Evolutionary conservation across 2,329 filamentous ascomycete genomes (phyloP).

Genomic region (Arthrinium puccinioides): DNA sequence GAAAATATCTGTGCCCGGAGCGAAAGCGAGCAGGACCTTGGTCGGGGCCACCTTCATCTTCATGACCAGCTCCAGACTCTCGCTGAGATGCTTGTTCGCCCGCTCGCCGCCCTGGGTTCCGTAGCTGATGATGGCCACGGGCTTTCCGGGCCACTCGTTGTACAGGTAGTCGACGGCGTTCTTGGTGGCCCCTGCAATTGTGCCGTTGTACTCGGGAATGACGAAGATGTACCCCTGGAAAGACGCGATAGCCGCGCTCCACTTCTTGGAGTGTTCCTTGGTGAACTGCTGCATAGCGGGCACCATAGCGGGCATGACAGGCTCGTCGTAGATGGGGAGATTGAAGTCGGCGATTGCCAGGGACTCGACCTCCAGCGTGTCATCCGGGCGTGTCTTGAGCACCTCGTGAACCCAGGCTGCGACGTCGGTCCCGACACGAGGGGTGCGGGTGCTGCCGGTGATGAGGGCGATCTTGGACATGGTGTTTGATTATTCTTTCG

Average conservation of each 20-base stretch:
- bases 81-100: slow-evolving; percentile 21
- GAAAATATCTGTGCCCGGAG: slow-evolving; percentile 11
- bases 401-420: slow-evolving; percentile 22
- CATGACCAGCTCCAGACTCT: slow-evolving; percentile 22
- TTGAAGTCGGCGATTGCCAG: slow-evolving; percentile 30
- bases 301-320: slow-evolving; percentile 28
- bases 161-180: slow-evolving; percentile 57
- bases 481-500: background rate
- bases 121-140: slow-evolving; percentile 45
- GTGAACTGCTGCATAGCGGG: slow-evolving; percentile 27
- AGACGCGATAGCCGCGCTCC: slow-evolving; percentile 34
- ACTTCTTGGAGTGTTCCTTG: slow-evolving; percentile 33
- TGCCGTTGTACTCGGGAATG: slow-evolving; percentile 50
- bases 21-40: slow-evolving; percentile 18
- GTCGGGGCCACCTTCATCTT: slow-evolving; percentile 22
- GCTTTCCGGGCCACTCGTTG: slow-evolving; percentile 51
- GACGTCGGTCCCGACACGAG: slow-evolving; percentile 25
- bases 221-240: slow-evolving; percentile 42
- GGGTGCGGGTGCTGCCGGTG: slow-evolving; percentile 25
- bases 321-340: slow-evolving; percentile 39
- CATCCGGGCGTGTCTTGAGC: slow-evolving; percentile 15
- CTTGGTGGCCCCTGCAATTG: slow-evolving; percentile 46
- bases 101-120: slow-evolving; percentile 35
- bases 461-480: slow-evolving; percentile 24
- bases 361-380: slow-evolving; percentile 15